Evolutionary conservation across 192 early-diverging fungal species (phyloP), one percentile per base, ranked within the genome.

Genomic region (Mortierella claussenii): DNA sequence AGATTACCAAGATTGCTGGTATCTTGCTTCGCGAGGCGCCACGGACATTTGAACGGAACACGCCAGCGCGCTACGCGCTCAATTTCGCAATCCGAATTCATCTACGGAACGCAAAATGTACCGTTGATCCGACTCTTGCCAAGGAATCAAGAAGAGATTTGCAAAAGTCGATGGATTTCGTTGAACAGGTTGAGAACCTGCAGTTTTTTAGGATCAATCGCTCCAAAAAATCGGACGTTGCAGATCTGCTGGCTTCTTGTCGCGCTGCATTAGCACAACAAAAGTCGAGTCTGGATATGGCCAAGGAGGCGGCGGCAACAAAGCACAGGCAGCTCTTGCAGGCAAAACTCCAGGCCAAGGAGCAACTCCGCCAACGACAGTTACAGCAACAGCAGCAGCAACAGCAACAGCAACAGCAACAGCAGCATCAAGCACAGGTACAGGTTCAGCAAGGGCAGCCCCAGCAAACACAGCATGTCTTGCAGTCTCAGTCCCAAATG

Each of bases 71-170:
- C 6, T 76, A 76, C 32, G 73, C 59, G 10, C 48, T 76, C 33
- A 76, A 76, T 45, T 76, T 76, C 60, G 73, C 73, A 11, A 76
- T 76, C 27, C 64, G 73, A 26, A 76, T 76, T 42, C 73, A 76
- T 31, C 64, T 76, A 36, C 56, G 73, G 24, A 76, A 76, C 31
- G 52, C 73, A 3, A 76, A 76, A 28, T 76, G 73, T 34, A 66
- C 53, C 1, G 47, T 67, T 1, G 64, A 76, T 31, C 11, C 57
- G 9, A 53, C 33, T 1, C 46, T 67, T 0, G 73, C 64, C 23
- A 76, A 76, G 53, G 73, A 76, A 28, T 76, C 73, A 32, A 43
- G 64, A 13, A 20, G 64, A 17, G 73, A 76, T 45, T 40, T 76
- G 17, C 73, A 76, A 61, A 66, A 56, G 21, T 60, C 73, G 7